These are phyloP conservation scores for Rhizoclosmatium sp. DNA, from an alignment of 192 early-diverging fungal genomes.

Conservation along the genomic window DNA sequence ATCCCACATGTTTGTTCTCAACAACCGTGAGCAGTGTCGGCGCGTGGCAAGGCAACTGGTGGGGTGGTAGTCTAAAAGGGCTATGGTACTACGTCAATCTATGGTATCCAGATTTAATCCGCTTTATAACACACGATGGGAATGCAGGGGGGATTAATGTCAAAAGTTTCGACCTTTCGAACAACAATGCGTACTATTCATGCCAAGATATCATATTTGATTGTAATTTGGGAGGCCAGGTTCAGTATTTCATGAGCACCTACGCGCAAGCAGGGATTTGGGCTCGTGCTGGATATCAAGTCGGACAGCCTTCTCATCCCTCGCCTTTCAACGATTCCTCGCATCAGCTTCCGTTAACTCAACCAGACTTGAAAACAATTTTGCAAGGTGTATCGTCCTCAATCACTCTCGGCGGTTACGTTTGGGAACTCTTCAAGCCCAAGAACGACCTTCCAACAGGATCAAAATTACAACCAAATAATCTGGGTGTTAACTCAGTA, in stretches of 20 bases:
- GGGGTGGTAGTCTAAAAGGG: slow-evolving; percentile 17
- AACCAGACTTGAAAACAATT: background rate
- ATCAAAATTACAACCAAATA: background rate
- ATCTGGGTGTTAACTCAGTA: background rate
- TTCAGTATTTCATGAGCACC: slow-evolving; percentile 26
- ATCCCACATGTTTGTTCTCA: slow-evolving; percentile 4
- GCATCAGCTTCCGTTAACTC: background rate
- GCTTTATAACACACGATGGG: background rate
- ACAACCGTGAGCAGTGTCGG: background rate
- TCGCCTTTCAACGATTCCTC: background rate
- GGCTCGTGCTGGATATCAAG: slow-evolving; percentile 19
- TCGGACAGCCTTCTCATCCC: slow-evolving; percentile 25
- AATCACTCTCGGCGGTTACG: background rate
- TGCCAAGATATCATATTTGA: background rate
- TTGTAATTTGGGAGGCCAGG: slow-evolving; percentile 24
- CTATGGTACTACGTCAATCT: slow-evolving; percentile 8
- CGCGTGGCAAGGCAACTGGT: slow-evolving; percentile 1
- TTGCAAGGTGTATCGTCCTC: background rate
- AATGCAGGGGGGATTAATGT: slow-evolving; percentile 19
- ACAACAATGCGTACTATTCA: slow-evolving; percentile 2
- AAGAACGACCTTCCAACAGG: slow-evolving; percentile 6
- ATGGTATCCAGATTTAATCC: slow-evolving; percentile 3
- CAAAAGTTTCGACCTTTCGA: slow-evolving; percentile 19
- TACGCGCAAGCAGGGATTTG: background rate
- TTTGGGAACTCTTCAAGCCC: slow-evolving; percentile 18